Conservation (phyloP, 2,329 filamentous ascomycete species). For the Colletotrichum sp. region DNA sequence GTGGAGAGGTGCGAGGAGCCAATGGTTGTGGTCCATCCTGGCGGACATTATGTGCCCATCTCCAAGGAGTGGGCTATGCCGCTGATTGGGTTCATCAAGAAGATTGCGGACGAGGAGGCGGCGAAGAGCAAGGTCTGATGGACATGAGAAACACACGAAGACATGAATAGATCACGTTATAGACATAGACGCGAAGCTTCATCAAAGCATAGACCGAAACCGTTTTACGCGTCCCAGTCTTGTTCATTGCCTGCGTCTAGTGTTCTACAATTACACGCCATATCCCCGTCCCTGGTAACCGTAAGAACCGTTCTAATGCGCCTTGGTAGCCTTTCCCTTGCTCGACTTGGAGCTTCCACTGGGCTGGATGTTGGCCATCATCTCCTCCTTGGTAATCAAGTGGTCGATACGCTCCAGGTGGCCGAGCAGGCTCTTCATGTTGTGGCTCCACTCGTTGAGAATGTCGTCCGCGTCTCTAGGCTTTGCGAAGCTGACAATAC, state of each 20-base stretch:
- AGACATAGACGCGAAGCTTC: neutral
- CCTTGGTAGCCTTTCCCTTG: constrained; percentile 43
- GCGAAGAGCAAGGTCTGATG: constrained; percentile 24
- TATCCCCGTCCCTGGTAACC: neutral
- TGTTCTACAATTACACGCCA: constrained; percentile 23
- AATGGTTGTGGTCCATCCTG: constrained; percentile 73
- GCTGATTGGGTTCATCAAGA: constrained; percentile 72
- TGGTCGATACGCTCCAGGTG: constrained; percentile 92
- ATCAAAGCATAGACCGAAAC: constrained; percentile 16
- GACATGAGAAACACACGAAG: neutral
- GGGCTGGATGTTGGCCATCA: constrained; percentile 97
- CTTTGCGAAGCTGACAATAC: constrained; percentile 93
- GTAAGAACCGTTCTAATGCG: constrained; percentile 28
- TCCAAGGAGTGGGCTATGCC: constrained; percentile 82
- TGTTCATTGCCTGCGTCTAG: constrained; percentile 20
- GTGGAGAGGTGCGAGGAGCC: constrained; percentile 67
- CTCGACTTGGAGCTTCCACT: constrained; percentile 40
- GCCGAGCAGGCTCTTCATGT: constrained; percentile 93
- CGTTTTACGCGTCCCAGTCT: constrained; percentile 15
- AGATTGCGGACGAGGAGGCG: constrained; percentile 33
- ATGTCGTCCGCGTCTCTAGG: constrained; percentile 94
- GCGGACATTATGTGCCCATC: constrained; percentile 88
- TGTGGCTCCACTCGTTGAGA: constrained; percentile 97
- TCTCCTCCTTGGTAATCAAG: constrained; percentile 99
- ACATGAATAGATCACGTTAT: constrained; percentile 18